Evolutionary conservation across 1,139 yeast species (phyloP).

Genomic region (Blastobotrys serpentis): DNA sequence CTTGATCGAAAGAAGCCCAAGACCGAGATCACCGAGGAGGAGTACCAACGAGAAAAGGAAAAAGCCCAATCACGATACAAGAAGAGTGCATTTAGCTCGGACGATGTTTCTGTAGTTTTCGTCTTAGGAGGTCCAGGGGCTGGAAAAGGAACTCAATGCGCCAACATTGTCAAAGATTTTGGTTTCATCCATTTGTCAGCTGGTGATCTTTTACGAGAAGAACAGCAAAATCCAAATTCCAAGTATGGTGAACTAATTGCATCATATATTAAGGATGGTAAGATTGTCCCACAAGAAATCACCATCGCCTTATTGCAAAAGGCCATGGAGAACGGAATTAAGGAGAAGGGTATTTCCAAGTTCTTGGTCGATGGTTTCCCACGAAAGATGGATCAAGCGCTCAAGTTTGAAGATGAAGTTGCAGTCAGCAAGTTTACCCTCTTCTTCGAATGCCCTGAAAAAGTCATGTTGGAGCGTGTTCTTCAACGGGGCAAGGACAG

Average conservation of each 20-base stretch:
- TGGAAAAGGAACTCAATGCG: slow-evolving; percentile 95
- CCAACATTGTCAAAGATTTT: slow-evolving; percentile 69
- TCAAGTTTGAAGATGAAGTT: slow-evolving; percentile 78
- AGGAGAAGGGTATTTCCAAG: slow-evolving; percentile 50
- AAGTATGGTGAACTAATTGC: slow-evolving; percentile 81
- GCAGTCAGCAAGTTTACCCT: slow-evolving; percentile 72
- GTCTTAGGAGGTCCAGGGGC: slow-evolving; percentile 83
- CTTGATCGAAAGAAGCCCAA: slow-evolving; percentile 54
- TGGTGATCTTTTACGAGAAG: slow-evolving; percentile 89
- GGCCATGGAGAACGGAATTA: slow-evolving; percentile 59
- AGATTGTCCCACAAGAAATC: slow-evolving; percentile 91
- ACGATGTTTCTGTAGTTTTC: slow-evolving; percentile 72
- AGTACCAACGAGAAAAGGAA: slow-evolving; percentile 49
- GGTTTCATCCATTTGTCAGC: slow-evolving; percentile 86
- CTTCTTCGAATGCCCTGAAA: slow-evolving; percentile 90
- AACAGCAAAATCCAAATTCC: slow-evolving; percentile 77
- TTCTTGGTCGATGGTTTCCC: slow-evolving; percentile 95
- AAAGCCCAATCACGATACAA: slow-evolving; percentile 26
- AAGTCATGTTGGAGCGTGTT: slow-evolving; percentile 69
- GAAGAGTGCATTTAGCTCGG: slow-evolving; percentile 52
- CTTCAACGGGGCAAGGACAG: slow-evolving; percentile 91
- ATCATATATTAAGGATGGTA: slow-evolving; percentile 76
- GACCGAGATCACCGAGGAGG: slow-evolving; percentile 57
- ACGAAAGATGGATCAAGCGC: slow-evolving; percentile 93
- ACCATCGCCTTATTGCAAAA: slow-evolving; percentile 77